A percentile compares a stretch with the other conserved stretches of the same genome.
phyloP scores from a whole-genome alignment of 1,284 basidiomycete genomes.

The Trichosporon sp. region DNA sequence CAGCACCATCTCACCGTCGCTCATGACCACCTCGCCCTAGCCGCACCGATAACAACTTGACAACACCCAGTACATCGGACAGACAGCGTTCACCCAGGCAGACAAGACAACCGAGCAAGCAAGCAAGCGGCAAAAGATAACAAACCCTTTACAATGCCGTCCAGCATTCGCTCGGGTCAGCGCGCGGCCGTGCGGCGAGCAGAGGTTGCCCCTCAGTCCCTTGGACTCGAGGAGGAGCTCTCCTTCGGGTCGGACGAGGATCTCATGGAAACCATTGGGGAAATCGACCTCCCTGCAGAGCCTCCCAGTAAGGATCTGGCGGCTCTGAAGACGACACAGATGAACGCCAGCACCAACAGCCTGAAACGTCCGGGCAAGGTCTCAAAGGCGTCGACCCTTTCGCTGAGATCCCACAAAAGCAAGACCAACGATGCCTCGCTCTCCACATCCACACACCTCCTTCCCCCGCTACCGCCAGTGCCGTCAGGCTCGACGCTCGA shows the following conservation, averaged over 20 bases:
- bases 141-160: neutral
- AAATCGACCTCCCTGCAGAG: conserved; percentile 14
- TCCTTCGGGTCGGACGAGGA: conserved; percentile 40
- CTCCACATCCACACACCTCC: conserved; percentile 8
- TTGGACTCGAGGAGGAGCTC: conserved; percentile 43
- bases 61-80: neutral
- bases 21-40: neutral
- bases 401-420: conserved; percentile 7
- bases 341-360: neutral
- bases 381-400: conserved; percentile 2
- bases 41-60: neutral
- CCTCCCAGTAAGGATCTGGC: neutral
- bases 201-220: conserved; percentile 6
- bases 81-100: neutral
- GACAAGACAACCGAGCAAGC: too few species aligned
- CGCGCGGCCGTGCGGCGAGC: neutral
- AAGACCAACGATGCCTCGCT: conserved; percentile 10
- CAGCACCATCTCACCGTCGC: neutral
- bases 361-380: neutral
- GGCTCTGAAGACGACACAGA: neutral
- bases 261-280: conserved; percentile 34
- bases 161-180: conserved; percentile 10
- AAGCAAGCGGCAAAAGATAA: too few species aligned
- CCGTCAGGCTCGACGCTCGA: conserved; percentile 25
- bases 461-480: conserved; percentile 15